These are phyloP conservation scores for Secale cereale DNA, from an alignment of 176 grass and related monocot genomes.

Conservation along the genomic window DNA sequence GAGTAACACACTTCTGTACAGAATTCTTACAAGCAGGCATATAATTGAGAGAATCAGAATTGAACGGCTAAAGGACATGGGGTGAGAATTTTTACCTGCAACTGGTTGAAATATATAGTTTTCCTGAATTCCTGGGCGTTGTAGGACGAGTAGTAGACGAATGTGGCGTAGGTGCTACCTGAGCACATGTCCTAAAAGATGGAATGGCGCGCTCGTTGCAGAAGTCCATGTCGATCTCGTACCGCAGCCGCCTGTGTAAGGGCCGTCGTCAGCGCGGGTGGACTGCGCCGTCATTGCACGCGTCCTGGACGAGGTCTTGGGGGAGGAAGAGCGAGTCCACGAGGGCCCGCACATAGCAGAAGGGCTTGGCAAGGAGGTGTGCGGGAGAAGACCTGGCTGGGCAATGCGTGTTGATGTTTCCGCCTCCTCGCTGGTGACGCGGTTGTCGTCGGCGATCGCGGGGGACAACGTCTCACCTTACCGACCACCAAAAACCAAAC, in stretches of 20 bases:
- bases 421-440: too few species aligned
- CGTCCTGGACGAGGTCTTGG: conserved; percentile 71
- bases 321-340: conserved; percentile 42
- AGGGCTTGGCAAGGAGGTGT: conserved; percentile 82
- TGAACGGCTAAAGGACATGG: not conserved
- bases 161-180: conserved; percentile 86
- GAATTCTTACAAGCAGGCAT: not conserved
- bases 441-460: too few species aligned
- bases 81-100: conserved; percentile 52
- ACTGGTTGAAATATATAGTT: conserved; percentile 69
- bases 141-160: conserved; percentile 85
- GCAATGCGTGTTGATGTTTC: not conserved
- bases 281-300: conserved; percentile 56
- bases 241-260: conserved; percentile 85
- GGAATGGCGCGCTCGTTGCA: conserved; percentile 72
- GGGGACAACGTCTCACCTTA: too few species aligned
- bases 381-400: conserved; percentile 77
- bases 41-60: not conserved
- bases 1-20: not conserved
- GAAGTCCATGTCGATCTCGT: conserved; percentile 95
- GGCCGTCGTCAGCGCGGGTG: conserved; percentile 49
- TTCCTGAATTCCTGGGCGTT: conserved; percentile 78
- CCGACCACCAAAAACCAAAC: too few species aligned
- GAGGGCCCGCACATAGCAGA: conserved; percentile 49
- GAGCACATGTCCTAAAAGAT: conserved; percentile 96